These are phyloP conservation scores for Aspergillus bridgeri DNA, from an alignment of 495 filamentous ascomycete species.

Conservation along the genomic window DNA sequence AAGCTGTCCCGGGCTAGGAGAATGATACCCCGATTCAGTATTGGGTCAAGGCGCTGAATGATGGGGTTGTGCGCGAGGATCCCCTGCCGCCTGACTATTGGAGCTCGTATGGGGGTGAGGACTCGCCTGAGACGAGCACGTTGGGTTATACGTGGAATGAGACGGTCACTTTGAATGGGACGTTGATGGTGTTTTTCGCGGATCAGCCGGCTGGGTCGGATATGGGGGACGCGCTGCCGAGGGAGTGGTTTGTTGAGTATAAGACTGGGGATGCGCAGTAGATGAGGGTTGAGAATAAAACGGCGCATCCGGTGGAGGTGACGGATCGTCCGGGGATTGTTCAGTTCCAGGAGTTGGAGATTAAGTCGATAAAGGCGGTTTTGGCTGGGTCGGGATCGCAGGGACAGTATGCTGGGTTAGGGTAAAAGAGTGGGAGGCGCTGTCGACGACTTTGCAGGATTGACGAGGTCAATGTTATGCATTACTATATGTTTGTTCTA, in stretches of 20 bases:
- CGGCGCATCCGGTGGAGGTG: neutral
- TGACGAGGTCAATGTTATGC: neutral
- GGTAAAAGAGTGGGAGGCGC: constrained; percentile 6
- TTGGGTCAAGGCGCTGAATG: constrained; percentile 6
- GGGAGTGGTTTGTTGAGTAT: constrained; percentile 5
- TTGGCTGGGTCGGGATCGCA: neutral
- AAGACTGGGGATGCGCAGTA: neutral
- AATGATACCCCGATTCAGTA: constrained; percentile 2
- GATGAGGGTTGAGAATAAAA: neutral
- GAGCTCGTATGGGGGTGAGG: neutral
- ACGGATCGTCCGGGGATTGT: neutral
- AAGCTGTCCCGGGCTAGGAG: neutral
- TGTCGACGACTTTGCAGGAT: constrained; percentile 1
- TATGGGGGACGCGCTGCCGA: neutral
- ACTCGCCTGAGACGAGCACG: neutral
- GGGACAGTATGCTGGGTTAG: constrained; percentile 4
- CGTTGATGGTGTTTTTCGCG: constrained; percentile 1
- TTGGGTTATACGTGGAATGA: constrained; percentile 4
- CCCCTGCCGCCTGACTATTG: constrained; percentile 6
- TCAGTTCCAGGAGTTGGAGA: neutral
- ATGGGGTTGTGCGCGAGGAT: constrained; percentile 1
- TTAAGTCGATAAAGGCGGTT: neutral
- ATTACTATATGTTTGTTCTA: no score
- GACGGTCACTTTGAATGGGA: constrained; percentile 1
- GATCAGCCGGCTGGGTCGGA: constrained; percentile 3